Conservation (phyloP, 1,284 basidiomycete genomes). For the Fomitiporia mediterranea region DNA sequence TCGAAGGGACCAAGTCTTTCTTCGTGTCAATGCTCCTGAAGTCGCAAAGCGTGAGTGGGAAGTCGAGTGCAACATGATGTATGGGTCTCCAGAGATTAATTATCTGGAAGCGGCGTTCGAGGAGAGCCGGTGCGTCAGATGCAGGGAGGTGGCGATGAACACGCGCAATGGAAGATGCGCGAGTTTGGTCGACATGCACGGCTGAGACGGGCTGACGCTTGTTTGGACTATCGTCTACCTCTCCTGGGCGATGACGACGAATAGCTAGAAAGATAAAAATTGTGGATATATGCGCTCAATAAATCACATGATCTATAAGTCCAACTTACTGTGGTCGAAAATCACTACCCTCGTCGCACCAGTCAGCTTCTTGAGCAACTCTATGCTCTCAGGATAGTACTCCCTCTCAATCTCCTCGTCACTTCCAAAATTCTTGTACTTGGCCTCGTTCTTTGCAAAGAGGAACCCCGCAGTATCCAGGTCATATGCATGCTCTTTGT, state of each 20-base stretch:
- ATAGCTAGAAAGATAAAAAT: conserved; percentile 35
- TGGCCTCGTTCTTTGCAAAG: conserved; percentile 37
- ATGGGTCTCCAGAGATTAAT: conserved; percentile 40
- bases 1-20: conserved; percentile 45
- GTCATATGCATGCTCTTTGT: conserved; percentile 41
- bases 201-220: conserved; percentile 43
- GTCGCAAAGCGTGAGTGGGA: conserved; percentile 41
- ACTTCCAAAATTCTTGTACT: conserved; percentile 41
- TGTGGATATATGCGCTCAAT: too few species aligned
- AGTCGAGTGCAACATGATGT: conserved; percentile 29
- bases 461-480: conserved; percentile 58
- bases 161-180: conserved; percentile 24
- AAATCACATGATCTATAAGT: background rate
- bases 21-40: conserved; percentile 46
- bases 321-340: conserved; percentile 58
- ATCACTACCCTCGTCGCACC: conserved; percentile 54
- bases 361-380: conserved; percentile 54
- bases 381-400: conserved; percentile 58
- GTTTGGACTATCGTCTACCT: conserved; percentile 33
- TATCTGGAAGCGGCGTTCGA: conserved; percentile 31
- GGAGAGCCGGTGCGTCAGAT: conserved; percentile 23
- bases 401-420: conserved; percentile 46
- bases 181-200: conserved; percentile 28
- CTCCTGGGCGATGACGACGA: conserved; percentile 36
- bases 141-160: conserved; percentile 29